Conservation (phyloP, 805 yeast species). For the Teunomyces atbi region DNA sequence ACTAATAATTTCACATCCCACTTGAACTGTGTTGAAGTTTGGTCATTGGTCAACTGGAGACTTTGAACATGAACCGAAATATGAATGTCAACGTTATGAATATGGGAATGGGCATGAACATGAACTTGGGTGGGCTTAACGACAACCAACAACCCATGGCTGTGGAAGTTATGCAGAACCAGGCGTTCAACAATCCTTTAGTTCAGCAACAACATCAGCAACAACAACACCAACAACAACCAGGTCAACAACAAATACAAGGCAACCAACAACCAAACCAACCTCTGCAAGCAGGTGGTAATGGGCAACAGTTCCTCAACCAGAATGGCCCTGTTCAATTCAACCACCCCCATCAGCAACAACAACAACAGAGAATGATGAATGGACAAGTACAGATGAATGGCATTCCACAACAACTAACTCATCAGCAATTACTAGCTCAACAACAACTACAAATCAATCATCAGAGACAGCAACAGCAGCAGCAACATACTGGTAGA, state of each 20-base stretch:
- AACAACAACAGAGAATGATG: constrained; percentile 7
- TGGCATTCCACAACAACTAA: constrained; percentile 6
- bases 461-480: constrained; percentile 12
- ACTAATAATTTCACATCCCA: neutral
- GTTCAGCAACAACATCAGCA: constrained; percentile 10
- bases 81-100: constrained; percentile 9
- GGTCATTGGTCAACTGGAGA: neutral
- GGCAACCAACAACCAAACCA: constrained; percentile 2
- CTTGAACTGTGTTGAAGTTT: constrained; percentile 2
- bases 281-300: constrained; percentile 1
- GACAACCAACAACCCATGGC: constrained; percentile 10
- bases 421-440: constrained; percentile 9
- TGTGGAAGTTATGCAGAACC: constrained; percentile 10
- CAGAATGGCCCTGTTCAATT: neutral
- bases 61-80: constrained; percentile 9
- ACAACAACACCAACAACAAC: constrained; percentile 11
- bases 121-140: constrained; percentile 7
- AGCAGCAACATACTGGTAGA: constrained; percentile 10
- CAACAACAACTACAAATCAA: constrained; percentile 11
- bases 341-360: constrained; percentile 3
- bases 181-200: constrained; percentile 6
- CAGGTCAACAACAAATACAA: constrained; percentile 4
- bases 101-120: constrained; percentile 10
- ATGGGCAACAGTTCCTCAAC: neutral
- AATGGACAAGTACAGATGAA: constrained; percentile 8